A percentile compares a stretch with the other conserved stretches of the same genome.
Conservation (phyloP, 192 early-diverging fungal genomes). For the Backusella luteola region DNA sequence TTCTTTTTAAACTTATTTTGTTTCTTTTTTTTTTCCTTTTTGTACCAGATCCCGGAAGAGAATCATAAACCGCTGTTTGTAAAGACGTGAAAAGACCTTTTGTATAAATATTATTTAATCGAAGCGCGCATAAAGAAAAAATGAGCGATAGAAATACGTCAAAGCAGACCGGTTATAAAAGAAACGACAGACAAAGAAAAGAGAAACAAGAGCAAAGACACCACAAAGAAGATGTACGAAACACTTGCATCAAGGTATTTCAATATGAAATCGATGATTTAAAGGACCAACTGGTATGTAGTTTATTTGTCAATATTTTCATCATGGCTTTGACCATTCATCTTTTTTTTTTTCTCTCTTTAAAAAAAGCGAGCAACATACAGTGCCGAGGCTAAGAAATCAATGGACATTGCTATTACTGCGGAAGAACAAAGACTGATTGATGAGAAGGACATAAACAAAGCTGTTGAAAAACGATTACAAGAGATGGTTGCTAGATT, state of each 20-base stretch:
- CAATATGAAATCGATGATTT: not conserved
- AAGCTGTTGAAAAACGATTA: not conserved
- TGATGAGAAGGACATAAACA: not conserved
- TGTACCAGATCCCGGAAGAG: no score
- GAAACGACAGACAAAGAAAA: not conserved
- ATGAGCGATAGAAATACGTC: not conserved
- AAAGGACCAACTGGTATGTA: not conserved
- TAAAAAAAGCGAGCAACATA: not conserved
- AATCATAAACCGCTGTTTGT: no score
- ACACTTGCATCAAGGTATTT: not conserved
- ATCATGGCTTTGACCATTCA: no score
- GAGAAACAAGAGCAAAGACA: not conserved
- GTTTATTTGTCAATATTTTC: not conserved
- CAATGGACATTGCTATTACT: not conserved
- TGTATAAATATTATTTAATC: no score
- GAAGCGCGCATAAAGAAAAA: not conserved
- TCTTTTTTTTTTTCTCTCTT: not conserved
- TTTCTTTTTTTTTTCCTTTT: no score
- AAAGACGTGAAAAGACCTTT: no score
- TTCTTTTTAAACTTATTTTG: no score
- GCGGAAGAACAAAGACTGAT: not conserved
- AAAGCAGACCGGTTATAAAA: not conserved
- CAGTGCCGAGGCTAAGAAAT: not conserved
- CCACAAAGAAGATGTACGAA: not conserved
- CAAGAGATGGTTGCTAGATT: not conserved